phyloP scores from a whole-genome alignment of 2,329 filamentous ascomycete genomes.

The Geosmithia morbida region DNA sequence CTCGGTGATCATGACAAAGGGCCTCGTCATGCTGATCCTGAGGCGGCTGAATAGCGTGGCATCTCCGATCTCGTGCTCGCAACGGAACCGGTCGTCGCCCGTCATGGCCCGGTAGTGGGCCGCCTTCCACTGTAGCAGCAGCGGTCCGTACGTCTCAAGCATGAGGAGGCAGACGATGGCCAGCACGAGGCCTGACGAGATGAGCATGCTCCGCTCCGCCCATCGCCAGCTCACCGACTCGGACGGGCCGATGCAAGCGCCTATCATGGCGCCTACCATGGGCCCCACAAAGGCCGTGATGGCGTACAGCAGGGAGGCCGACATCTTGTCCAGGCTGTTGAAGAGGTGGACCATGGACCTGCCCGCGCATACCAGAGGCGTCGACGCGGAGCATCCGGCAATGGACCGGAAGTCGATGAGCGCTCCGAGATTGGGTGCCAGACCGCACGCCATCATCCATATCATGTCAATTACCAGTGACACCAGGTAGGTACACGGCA shows the following conservation, averaged over 20 bases:
- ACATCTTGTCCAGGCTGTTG: slow-evolving; percentile 18
- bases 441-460: slow-evolving; percentile 27
- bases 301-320: slow-evolving; percentile 29
- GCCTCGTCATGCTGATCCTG: slow-evolving; percentile 27
- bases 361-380: slow-evolving; percentile 25
- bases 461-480: slow-evolving; percentile 25
- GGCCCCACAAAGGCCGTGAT: slow-evolving; percentile 25
- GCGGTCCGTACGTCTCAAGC: slow-evolving; percentile 47
- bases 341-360: slow-evolving; percentile 26
- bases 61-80: slow-evolving; percentile 44
- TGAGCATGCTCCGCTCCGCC: slow-evolving; percentile 50
- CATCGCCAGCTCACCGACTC: slow-evolving; percentile 41
- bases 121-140: slow-evolving; percentile 47
- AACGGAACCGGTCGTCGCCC: slow-evolving; percentile 44
- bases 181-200: slow-evolving; percentile 44
- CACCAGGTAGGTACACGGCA: slow-evolving; percentile 21
- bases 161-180: slow-evolving; percentile 42
- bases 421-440: slow-evolving; percentile 25
- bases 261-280: slow-evolving; percentile 25
- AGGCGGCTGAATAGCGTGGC: slow-evolving; percentile 35
- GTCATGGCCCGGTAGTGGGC: slow-evolving; percentile 43
- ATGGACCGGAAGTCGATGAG: slow-evolving; percentile 32
- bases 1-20: slow-evolving; percentile 22
- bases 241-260: slow-evolving; percentile 50
- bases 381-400: slow-evolving; percentile 28